These are phyloP conservation scores for Lentinula novae-zelandiae DNA, from an alignment of 1,284 basidiomycete genomes.

Conservation along the genomic window DNA sequence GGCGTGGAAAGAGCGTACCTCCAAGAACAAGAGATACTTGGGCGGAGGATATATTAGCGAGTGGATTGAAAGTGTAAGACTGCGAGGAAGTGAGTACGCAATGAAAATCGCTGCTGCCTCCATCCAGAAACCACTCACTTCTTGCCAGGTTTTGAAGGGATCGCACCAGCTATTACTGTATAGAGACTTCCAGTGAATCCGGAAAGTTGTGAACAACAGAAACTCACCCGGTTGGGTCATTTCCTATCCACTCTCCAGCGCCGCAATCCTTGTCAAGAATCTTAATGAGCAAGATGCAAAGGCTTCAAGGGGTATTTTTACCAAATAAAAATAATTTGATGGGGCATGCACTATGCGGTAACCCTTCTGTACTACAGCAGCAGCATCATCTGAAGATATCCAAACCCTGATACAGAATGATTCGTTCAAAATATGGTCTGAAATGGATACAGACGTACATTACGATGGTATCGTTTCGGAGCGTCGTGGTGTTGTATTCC, in stretches of 20 bases:
- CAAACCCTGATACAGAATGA: slow-evolving; percentile 48
- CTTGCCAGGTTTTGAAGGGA: slow-evolving; percentile 76
- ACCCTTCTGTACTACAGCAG: slow-evolving; percentile 54
- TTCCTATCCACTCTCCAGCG: slow-evolving; percentile 73
- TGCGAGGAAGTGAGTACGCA: slow-evolving; percentile 14
- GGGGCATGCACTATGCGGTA: slow-evolving; percentile 65
- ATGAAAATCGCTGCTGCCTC: not conserved
- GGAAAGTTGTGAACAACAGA: not conserved
- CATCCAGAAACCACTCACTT: slow-evolving; percentile 30
- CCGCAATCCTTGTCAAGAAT: slow-evolving; percentile 58
- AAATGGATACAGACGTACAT: slow-evolving; percentile 40
- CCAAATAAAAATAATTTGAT: slow-evolving; percentile 74
- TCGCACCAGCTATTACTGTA: slow-evolving; percentile 56
- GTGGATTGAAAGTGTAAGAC: slow-evolving; percentile 55
- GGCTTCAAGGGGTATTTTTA: not conserved
- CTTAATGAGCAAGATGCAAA: not conserved
- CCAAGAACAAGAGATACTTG: slow-evolving; percentile 43
- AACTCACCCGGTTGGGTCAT: slow-evolving; percentile 27
- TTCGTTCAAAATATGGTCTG: not conserved
- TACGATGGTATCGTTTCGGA: slow-evolving; percentile 68
- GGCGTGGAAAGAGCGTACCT: slow-evolving; percentile 26
- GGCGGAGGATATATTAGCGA: slow-evolving; percentile 32
- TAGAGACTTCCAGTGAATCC: not conserved
- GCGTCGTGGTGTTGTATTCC: slow-evolving; percentile 50
- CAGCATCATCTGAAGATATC: slow-evolving; percentile 65